phyloP scores from a whole-genome alignment of 2,329 filamentous ascomycete species.

The Phoma herbarum region DNA sequence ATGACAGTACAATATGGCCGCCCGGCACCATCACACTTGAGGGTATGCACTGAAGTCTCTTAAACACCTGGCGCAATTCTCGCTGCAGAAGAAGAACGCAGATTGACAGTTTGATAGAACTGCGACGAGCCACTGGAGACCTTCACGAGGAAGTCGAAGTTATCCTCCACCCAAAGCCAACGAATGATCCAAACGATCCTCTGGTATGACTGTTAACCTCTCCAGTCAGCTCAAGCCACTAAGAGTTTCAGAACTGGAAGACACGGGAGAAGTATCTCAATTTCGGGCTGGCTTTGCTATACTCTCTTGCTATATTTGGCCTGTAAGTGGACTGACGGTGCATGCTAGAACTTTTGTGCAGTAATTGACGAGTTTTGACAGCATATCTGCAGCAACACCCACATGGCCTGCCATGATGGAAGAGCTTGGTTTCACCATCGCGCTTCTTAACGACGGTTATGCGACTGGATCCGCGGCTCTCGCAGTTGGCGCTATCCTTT shows the following conservation, averaged over 20 bases:
- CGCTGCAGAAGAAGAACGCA: background rate
- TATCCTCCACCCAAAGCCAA: slow-evolving; percentile 15
- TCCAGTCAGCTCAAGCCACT: background rate
- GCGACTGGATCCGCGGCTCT: slow-evolving; percentile 56
- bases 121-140: slow-evolving; percentile 9
- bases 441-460: slow-evolving; percentile 56
- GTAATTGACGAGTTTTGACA: background rate
- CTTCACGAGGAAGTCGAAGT: slow-evolving; percentile 11
- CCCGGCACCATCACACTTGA: slow-evolving; percentile 23
- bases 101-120: background rate
- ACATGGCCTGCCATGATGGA: slow-evolving; percentile 24
- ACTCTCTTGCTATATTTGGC: slow-evolving; percentile 18
- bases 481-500: slow-evolving; percentile 53
- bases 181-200: slow-evolving; percentile 20
- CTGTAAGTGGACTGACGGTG: slow-evolving; percentile 4
- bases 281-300: slow-evolving; percentile 18
- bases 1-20: slow-evolving; percentile 16
- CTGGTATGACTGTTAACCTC: slow-evolving; percentile 1
- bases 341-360: background rate
- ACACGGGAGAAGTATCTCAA: slow-evolving; percentile 22
- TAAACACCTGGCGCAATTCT: background rate
- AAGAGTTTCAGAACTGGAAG: slow-evolving; percentile 18
- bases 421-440: slow-evolving; percentile 21
- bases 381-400: slow-evolving; percentile 24
- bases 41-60: slow-evolving; percentile 6